Evolutionary conservation across 805 yeast species (phyloP).

Genomic region (Suhomyces sp.): DNA sequence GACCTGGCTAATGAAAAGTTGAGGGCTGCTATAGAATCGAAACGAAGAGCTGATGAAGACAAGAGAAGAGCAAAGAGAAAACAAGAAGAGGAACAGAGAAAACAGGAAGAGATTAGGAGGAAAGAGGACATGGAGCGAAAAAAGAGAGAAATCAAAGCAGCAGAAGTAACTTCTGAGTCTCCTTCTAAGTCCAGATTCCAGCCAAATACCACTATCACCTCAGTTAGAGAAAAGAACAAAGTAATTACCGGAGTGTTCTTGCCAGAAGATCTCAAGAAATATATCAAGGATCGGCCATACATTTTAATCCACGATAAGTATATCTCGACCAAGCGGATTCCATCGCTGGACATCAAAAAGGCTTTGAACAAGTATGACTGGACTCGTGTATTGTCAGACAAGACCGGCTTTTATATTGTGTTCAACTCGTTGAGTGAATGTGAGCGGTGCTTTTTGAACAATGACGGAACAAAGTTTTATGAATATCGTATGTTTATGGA

Average conservation of each 20-base stretch:
- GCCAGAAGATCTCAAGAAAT: constrained; percentile 47
- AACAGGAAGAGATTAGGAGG: constrained; percentile 10
- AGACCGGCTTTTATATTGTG: constrained; percentile 66
- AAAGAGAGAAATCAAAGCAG: constrained; percentile 4
- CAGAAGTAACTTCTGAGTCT: background rate
- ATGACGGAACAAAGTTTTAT: constrained; percentile 54
- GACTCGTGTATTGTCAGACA: constrained; percentile 61
- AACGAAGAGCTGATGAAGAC: constrained; percentile 35
- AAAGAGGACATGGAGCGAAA: constrained; percentile 9
- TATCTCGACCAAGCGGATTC: constrained; percentile 46
- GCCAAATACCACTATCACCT: constrained; percentile 35
- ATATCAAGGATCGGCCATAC: constrained; percentile 56
- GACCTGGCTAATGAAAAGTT: constrained; percentile 31
- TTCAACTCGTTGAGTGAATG: constrained; percentile 62
- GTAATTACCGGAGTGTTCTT: constrained; percentile 36
- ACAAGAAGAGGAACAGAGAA: constrained; percentile 17
- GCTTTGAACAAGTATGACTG: constrained; percentile 59
- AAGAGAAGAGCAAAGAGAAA: constrained; percentile 15
- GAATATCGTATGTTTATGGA: constrained; percentile 57
- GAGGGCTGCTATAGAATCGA: constrained; percentile 16
- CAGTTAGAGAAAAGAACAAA: constrained; percentile 28
- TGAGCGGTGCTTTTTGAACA: constrained; percentile 53
- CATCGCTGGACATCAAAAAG: constrained; percentile 57
- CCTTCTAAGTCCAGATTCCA: constrained; percentile 11
- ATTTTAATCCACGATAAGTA: constrained; percentile 52